Conservation (phyloP, 495 filamentous ascomycete species). For the Darksidea phi region DNA sequence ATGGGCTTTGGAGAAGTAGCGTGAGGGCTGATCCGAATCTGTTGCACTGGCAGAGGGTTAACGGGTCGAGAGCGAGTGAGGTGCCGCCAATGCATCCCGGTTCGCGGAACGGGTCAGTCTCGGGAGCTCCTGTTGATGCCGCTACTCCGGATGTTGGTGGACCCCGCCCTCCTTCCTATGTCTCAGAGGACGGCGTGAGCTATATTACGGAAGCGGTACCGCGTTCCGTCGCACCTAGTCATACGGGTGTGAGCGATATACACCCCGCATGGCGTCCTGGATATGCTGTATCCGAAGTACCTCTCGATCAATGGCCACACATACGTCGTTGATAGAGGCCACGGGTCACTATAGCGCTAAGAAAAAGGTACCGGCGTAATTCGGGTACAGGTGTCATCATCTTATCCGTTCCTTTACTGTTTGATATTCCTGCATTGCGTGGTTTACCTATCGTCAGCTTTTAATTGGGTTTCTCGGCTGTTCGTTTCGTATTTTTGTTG, state of each 20-base stretch:
- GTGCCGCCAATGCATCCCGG: constrained; percentile 23
- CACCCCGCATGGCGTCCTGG: constrained; percentile 36
- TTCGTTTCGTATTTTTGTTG: too few relatives aligned
- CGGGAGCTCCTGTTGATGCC: background rate
- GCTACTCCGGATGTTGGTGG: background rate
- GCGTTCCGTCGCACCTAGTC: constrained; percentile 43
- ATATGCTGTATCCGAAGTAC: constrained; percentile 20
- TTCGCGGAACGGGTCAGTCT: constrained; percentile 7
- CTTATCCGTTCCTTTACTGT: too few relatives aligned
- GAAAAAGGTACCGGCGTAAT: too few relatives aligned
- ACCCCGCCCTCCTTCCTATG: constrained; percentile 66
- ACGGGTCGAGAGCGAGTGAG: constrained; percentile 50
- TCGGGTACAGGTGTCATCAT: too few relatives aligned
- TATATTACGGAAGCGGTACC: constrained; percentile 65
- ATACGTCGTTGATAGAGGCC: background rate
- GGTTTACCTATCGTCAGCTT: too few relatives aligned
- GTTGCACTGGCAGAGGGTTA: constrained; percentile 72
- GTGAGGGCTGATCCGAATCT: constrained; percentile 79
- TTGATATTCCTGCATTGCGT: too few relatives aligned
- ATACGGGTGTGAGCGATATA: constrained; percentile 29
- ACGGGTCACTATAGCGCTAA: background rate
- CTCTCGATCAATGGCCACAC: constrained; percentile 6
- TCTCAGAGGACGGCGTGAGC: constrained; percentile 67
- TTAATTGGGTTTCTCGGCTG: too few relatives aligned
- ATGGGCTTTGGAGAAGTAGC: constrained; percentile 78